Base-by-base conservation (phyloP, 257 asterid genomes). In the Avicennia marina region DNA sequence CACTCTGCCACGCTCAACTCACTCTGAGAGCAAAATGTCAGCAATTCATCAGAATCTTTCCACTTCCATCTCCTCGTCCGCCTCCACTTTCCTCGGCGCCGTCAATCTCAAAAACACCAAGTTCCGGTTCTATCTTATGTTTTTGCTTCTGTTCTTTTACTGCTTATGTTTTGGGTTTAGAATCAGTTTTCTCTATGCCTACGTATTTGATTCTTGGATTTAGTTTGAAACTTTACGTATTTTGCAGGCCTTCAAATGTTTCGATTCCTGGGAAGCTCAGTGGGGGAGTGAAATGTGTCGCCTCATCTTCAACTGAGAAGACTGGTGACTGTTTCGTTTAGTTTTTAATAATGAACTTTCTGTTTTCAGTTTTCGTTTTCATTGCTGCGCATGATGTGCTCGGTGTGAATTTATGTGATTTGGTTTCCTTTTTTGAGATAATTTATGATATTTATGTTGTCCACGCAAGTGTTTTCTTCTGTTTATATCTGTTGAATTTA, bases 271-370 rank as follows among this genome's bases (percentile, higher is more conserved):
- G 74, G 53, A 82, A 67, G 72, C 33, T 49, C 36, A 33, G 51
- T 36, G 72, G 73, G 26, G 43, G 58, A 50, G 77, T 77, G 54
- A 85, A 75, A 69, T 91, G 98, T 55, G 85, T 88, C 33, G 82
- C 90, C 42, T 60, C 94, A 41, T 80, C 94, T 19, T 60, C 87
- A 25, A 60, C 73, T 24, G 89, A 84, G 70, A 76, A 65, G 69
- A 82, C 94, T 63, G 85, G 98, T 90, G 60, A 68, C 20, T 53
- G 6, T 13, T 51, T 36, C 58, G 53, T 51, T 53, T 29, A 15
- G 1, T 54, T 33, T 18, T 32, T 17, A 2, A 29, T 3, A 29
- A 29, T 3, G 7, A 3, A 29, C 7, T 29, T 29, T 29, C n/a
- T n/a, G n/a, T 29, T 29, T 29, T 29, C 33, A 3, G 5, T 7